phyloP scores from a whole-genome alignment of 139 green algal species.

The Nannochloris sp. region DNA sequence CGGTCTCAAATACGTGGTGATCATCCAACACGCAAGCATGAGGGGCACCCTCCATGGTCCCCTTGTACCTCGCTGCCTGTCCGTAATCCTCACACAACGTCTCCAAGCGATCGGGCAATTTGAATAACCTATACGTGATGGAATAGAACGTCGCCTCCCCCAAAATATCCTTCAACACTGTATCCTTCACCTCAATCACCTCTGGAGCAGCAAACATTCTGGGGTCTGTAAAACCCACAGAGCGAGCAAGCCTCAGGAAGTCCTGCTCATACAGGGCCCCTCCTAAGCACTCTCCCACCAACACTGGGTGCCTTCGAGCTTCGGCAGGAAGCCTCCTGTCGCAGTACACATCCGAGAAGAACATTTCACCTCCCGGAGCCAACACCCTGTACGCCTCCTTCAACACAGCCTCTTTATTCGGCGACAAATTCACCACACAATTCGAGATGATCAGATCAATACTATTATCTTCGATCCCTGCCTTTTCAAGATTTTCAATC shows the following conservation, averaged over 20 bases:
- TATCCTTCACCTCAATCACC: constrained; percentile 65
- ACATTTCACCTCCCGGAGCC: constrained; percentile 86
- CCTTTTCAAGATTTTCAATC: constrained; percentile 82
- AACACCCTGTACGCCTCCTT: constrained; percentile 64
- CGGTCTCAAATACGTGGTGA: constrained; percentile 61
- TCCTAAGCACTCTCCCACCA: constrained; percentile 88
- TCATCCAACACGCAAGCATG: constrained; percentile 75
- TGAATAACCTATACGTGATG: constrained; percentile 96
- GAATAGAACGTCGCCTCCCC: constrained; percentile 84
- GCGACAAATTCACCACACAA: constrained; percentile 89
- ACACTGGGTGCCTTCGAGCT: constrained; percentile 24
- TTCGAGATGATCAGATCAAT: constrained; percentile 93
- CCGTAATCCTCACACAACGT: constrained; percentile 83
- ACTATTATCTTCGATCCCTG: constrained; percentile 53
- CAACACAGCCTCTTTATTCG: constrained; percentile 68
- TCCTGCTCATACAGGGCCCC: constrained; percentile 90
- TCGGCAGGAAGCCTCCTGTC: constrained; percentile 59
- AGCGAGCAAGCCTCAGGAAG: constrained; percentile 65
- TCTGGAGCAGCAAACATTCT: constrained; percentile 43
- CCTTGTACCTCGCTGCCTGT: constrained; percentile 29
- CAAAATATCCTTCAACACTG: constrained; percentile 52
- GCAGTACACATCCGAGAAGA: constrained; percentile 94
- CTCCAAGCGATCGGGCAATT: constrained; percentile 78
- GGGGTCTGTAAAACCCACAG: constrained; percentile 79
- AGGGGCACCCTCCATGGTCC: constrained; percentile 61